Evolutionary conservation across 2,329 filamentous ascomycete genomes (phyloP).

Genomic region (Grosmannia huntii): DNA sequence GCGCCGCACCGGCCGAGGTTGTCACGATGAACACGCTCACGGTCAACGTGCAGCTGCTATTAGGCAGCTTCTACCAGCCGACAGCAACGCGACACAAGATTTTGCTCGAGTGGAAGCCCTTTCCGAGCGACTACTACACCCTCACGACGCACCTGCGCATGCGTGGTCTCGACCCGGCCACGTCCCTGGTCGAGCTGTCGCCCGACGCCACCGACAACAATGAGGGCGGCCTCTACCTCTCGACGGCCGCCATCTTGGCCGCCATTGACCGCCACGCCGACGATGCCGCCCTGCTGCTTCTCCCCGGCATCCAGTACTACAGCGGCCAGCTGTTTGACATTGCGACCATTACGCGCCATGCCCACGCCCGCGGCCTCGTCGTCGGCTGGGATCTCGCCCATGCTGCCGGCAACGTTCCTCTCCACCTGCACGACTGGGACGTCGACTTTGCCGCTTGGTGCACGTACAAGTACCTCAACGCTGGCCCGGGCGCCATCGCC

Average conservation of each 20-base stretch:
- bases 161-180: conserved; percentile 53
- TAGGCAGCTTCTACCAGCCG: conserved; percentile 75
- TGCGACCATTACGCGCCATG: conserved; percentile 61
- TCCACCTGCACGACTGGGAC: conserved; percentile 74
- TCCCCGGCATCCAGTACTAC: conserved; percentile 87
- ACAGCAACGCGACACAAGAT: conserved; percentile 57
- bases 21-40: conserved; percentile 84
- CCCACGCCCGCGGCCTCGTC: conserved; percentile 41
- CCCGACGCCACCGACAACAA: conserved; percentile 32
- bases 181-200: conserved; percentile 62
- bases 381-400: conserved; percentile 49
- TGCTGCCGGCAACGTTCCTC: conserved; percentile 67
- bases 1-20: conserved; percentile 59
- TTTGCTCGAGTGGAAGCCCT: conserved; percentile 76
- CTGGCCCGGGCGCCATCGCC: conserved; percentile 69
- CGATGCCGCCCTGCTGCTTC: conserved; percentile 58
- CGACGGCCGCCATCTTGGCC: conserved; percentile 57
- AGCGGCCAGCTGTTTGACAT: conserved; percentile 85
- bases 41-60: conserved; percentile 68
- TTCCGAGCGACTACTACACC: conserved; percentile 82
- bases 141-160: conserved; percentile 67
- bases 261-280: conserved; percentile 64
- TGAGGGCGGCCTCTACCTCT: conserved; percentile 39
- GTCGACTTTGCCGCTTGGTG: conserved; percentile 92
- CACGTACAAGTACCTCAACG: conserved; percentile 89